Percentiles rank a stretch among this genome's conserved stretches.
phyloP scores from a whole-genome alignment of 805 yeast species.

The Kockiozyma suomiensis region DNA sequence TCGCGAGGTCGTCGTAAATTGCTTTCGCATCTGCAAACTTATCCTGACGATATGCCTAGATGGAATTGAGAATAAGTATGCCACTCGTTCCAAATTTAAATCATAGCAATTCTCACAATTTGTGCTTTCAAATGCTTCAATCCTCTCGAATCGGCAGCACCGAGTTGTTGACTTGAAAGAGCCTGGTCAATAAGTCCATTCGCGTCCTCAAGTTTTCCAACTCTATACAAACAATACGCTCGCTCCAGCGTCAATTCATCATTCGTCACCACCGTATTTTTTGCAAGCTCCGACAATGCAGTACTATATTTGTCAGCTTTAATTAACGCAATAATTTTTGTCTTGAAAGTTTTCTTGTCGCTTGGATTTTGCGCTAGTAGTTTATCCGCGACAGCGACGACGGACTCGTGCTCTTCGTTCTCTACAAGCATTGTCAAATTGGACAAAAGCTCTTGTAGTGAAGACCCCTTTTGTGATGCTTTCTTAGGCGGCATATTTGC shows the following conservation, averaged over 20 bases:
- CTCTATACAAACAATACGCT: slow-evolving; percentile 63
- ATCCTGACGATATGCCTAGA: slow-evolving; percentile 53
- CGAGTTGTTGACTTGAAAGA: slow-evolving; percentile 2
- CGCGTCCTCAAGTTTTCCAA: slow-evolving; percentile 49
- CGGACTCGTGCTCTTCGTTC: slow-evolving; percentile 45
- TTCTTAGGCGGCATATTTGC: slow-evolving; percentile 22
- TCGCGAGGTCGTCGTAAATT: slow-evolving; percentile 49
- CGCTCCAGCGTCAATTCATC: slow-evolving; percentile 46
- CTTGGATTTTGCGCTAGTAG: slow-evolving; percentile 40
- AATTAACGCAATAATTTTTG: slow-evolving; percentile 60
- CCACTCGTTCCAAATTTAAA: too few species aligned
- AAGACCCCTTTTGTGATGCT: slow-evolving; percentile 4
- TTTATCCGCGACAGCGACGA: slow-evolving; percentile 40
- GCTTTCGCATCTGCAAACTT: slow-evolving; percentile 48
- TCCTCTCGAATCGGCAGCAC: slow-evolving; percentile 39
- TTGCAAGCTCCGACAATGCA: slow-evolving; percentile 51
- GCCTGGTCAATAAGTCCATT: slow-evolving; percentile 35
- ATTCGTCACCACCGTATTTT: slow-evolving; percentile 22
- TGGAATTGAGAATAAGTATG: too few species aligned
- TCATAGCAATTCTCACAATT: slow-evolving; percentile 37
- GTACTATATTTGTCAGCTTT: slow-evolving; percentile 58
- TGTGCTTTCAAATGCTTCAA: slow-evolving; percentile 58
- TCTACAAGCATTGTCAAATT: slow-evolving; percentile 45
- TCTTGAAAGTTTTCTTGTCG: slow-evolving; percentile 42
- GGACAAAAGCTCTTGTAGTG: slow-evolving; percentile 39